Conservation (phyloP, 306 rosid genomes). For the Mucuna pruriens region DNA sequence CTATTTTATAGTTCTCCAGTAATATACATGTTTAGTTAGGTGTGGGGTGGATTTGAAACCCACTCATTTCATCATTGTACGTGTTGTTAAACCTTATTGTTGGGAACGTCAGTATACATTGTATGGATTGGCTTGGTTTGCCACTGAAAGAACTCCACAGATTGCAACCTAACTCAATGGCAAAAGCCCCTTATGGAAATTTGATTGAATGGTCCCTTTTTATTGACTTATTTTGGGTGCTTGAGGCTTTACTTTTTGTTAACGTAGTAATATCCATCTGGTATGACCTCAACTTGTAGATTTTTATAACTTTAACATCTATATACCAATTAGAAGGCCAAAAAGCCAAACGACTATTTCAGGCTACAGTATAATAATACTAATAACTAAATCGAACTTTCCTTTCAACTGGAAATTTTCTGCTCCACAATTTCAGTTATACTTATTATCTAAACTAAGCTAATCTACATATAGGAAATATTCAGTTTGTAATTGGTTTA, state of each 20-base stretch:
- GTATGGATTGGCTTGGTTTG: conserved; percentile 54
- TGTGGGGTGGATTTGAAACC: conserved; percentile 52
- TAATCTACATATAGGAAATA: neutral
- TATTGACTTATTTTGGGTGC: neutral
- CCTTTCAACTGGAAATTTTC: neutral
- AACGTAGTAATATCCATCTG: neutral
- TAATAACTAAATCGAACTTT: neutral
- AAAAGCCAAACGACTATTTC: neutral
- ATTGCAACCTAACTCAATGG: conserved; percentile 20
- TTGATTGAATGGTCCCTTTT: neutral
- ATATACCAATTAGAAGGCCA: neutral
- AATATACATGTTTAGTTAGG: conserved; percentile 49
- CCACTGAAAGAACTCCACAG: conserved; percentile 34
- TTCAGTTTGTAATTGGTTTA: neutral
- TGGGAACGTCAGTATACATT: conserved; percentile 43
- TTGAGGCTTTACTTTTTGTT: neutral
- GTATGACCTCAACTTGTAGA: neutral
- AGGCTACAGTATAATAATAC: neutral
- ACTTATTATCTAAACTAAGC: neutral
- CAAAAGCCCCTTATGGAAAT: neutral
- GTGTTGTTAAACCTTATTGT: conserved; percentile 47
- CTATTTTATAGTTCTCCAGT: conserved; percentile 27
- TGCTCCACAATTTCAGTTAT: neutral
- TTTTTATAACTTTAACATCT: neutral
- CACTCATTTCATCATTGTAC: conserved; percentile 44